Evolutionary conservation across 192 early-diverging fungal species (phyloP), one percentile per base, ranked within the genome.

Genomic region (Umbelopsis ramanniana): DNA sequence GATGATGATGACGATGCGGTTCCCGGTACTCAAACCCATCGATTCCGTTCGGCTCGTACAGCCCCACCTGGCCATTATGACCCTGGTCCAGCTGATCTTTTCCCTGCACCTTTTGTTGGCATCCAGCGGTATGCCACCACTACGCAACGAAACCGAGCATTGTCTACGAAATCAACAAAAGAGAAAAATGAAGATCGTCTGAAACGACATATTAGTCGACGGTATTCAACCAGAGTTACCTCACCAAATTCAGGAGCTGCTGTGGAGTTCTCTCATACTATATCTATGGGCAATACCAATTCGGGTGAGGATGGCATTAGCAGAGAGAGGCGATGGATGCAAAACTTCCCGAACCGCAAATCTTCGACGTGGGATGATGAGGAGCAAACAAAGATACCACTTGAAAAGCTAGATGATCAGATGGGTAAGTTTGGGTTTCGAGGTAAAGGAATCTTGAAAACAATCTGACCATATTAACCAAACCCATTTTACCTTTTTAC

Each of bases 51-150:
- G 5, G 19, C 15, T 19, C 57, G 35, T 37, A 29, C 22, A 0
- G 23, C 22, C 5, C 70, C 35, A 23, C 47, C 50, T 45, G 71
- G 71, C 3, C 45, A 66, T 26, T 57, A 75, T 12, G 60, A 70
- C 29, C 68, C 68, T 66, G 74, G 74, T 38, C 55, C 68, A 8
- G 74, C 68, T 23, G 74, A 75, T 43, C 19, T 75, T 0, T 70
- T 75, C 29, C 57, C 74, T 26, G 68, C 74, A 46, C 74, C 74
- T 3, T 75, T 75, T 29, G 37, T 63, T 17, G 74, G 74, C 10
- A 75, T 75, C 24, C 54, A 55, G 19, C 54, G 69, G 3, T 75
- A 75, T 53, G 60, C 74, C 14, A 75, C 57, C 8, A 75, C 68
- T 15, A 74, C 73, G 2, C 8, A 3, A 37, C 57, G 57, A 37